These are phyloP conservation scores for Chrysanthemum makinoi DNA, from an alignment of 129 eudicot genomes.

Conservation along the genomic window DNA sequence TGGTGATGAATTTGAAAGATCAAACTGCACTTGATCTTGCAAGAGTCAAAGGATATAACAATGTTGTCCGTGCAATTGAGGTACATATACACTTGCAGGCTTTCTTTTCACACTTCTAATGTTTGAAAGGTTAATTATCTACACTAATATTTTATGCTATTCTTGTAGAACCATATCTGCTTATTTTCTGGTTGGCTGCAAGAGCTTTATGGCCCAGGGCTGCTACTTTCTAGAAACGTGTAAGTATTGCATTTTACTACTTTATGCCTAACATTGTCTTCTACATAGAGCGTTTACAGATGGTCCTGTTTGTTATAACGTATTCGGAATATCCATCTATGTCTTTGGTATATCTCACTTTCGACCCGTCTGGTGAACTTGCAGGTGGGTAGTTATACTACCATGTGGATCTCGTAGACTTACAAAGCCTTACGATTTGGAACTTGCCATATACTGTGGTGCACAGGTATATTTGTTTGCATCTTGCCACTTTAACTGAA, in stretches of 20 bases:
- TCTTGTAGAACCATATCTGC: slow-evolving; percentile 66
- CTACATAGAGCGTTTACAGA: neutral
- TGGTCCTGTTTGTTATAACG: neutral
- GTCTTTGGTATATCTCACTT: slow-evolving; percentile 3
- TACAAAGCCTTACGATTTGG: slow-evolving; percentile 69
- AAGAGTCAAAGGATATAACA: slow-evolving; percentile 72
- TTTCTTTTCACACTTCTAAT: slow-evolving; percentile 4
- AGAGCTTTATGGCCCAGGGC: slow-evolving; percentile 86
- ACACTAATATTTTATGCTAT: slow-evolving; percentile 3
- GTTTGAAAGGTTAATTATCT: slow-evolving; percentile 1
- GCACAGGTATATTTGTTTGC: slow-evolving; percentile 46
- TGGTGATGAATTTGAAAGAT: slow-evolving; percentile 78
- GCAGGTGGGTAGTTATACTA: slow-evolving; percentile 83
- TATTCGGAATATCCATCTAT: slow-evolving; percentile 1
- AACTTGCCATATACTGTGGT: slow-evolving; percentile 73
- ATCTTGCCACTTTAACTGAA: neutral
- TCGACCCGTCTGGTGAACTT: neutral
- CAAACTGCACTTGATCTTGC: slow-evolving; percentile 96
- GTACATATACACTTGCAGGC: slow-evolving; percentile 21
- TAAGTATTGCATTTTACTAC: slow-evolving; percentile 33
- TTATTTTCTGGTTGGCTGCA: slow-evolving; percentile 95
- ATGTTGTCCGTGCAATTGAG: slow-evolving; percentile 89
- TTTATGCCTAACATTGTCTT: neutral
- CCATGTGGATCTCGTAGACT: slow-evolving; percentile 83
- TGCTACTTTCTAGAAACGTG: slow-evolving; percentile 79